Base-by-base conservation (phyloP, 176 grass and related monocot species). In the Typha latifolia region DNA sequence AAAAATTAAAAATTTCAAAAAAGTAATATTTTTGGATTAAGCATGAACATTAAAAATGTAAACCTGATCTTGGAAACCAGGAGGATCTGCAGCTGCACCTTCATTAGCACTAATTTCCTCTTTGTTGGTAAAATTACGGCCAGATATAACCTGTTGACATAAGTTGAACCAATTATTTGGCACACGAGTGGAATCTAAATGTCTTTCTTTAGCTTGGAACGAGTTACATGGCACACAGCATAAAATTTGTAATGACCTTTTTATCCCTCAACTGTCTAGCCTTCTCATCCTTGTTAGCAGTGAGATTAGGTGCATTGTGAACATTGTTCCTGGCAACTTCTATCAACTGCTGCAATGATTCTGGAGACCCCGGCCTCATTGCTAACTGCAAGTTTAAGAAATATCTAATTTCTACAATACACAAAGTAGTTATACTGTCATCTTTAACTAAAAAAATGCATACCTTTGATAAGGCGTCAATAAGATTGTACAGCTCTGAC, bases 61-160 rank as follows among this genome's bases (percentile, higher is more conserved):
- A 69, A 96, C 93, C 88, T 96, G 86, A 61, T 96, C 88, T 68
- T 85, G 88, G 69, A 96, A 96, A 72, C 81, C 76, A 84, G 64
- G 78, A 82, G 88, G 69, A 75, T 89, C 89, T 48, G 82, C 69
- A 13, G 71, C 53, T 69, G 47, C 29, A 75, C 49, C 62, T 49
- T 87, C 87, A 78, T 74, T 81, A 85, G 63, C 65, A 70, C 53
- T 80, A 73, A 76, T 66, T 52, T 90, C 88, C 69, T 96, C 88
- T 74, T 79, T 91, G 48, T 66, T 80, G 66, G 80, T 69, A 51
- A 66, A 79, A 70, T 82, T 47, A 61, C 65, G 87, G 19, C 77
- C 77, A 70, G 77, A 84, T 76, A 89, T 56, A 79, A 82, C 82
- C 92, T 91, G 80, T 24, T 59, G 8, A 43, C 37, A 43, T 43